Conservation (phyloP, 1,139 yeast genomes). For the Hanseniaspora gamundiae region DNA sequence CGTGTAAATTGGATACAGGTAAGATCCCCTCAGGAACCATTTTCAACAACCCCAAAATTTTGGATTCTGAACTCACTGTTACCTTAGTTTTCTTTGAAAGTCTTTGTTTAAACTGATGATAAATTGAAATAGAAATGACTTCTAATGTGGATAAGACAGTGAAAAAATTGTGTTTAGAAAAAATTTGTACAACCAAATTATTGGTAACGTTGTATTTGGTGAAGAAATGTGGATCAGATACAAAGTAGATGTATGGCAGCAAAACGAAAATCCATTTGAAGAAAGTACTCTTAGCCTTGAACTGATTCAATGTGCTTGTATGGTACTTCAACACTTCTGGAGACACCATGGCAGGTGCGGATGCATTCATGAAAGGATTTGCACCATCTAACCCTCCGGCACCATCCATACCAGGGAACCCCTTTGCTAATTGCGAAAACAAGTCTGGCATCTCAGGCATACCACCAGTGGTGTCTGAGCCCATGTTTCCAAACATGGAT, state of each 20-base stretch:
- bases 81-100: constrained; percentile 19
- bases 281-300: constrained; percentile 21
- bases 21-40: constrained; percentile 24
- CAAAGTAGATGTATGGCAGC: constrained; percentile 19
- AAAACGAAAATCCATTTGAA: constrained; percentile 22
- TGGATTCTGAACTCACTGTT: constrained; percentile 18
- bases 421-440: constrained; percentile 17
- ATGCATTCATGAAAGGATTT: constrained; percentile 6
- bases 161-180: constrained; percentile 21
- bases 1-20: constrained; percentile 20
- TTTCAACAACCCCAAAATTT: constrained; percentile 19
- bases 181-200: constrained; percentile 14
- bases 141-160: constrained; percentile 27
- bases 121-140: constrained; percentile 24
- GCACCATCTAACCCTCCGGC: constrained; percentile 6
- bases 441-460: constrained; percentile 18
- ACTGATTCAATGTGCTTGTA: constrained; percentile 17
- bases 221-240: constrained; percentile 13
- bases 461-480: constrained; percentile 8
- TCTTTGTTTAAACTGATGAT: constrained; percentile 20
- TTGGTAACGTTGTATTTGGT: constrained; percentile 1
- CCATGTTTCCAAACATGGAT: constrained; percentile 3
- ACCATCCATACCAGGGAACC: constrained; percentile 10
- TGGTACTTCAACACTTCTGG: constrained; percentile 19
- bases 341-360: constrained; percentile 12